phyloP scores from a whole-genome alignment of 768 basidiomycete species.

The Rhizopogon roseolus region DNA sequence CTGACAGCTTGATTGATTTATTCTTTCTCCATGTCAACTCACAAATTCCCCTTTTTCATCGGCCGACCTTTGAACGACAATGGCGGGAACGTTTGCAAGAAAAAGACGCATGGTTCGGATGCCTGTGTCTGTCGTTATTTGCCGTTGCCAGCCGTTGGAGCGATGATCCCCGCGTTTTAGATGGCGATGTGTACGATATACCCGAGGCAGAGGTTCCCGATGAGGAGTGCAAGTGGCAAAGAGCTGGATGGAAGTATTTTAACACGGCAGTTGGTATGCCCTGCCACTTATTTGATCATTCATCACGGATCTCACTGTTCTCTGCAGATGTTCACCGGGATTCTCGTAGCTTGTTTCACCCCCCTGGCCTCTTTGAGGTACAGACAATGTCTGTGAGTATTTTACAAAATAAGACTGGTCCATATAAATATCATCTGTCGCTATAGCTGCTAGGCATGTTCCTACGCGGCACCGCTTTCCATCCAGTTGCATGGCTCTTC shows the following conservation, averaged over 20 bases:
- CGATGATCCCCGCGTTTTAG: slow-evolving; percentile 54
- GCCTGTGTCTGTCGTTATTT: slow-evolving; percentile 58
- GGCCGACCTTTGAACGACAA: slow-evolving; percentile 61
- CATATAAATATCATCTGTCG: slow-evolving; percentile 7
- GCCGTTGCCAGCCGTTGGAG: slow-evolving; percentile 68
- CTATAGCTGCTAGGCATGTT: slow-evolving; percentile 51
- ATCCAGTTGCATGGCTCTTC: slow-evolving; percentile 50
- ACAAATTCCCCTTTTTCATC: slow-evolving; percentile 65
- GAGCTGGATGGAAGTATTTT: slow-evolving; percentile 60
- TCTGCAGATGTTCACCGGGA: slow-evolving; percentile 44
- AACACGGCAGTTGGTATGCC: slow-evolving; percentile 46
- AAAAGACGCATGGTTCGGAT: slow-evolving; percentile 54
- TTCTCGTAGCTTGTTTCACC: slow-evolving; percentile 48
- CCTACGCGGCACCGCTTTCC: slow-evolving; percentile 42
- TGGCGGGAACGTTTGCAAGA: slow-evolving; percentile 51
- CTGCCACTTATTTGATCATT: not conserved
- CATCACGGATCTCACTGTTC: slow-evolving; percentile 6
- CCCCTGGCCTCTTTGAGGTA: slow-evolving; percentile 58
- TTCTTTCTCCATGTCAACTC: slow-evolving; percentile 64
- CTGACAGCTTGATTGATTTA: slow-evolving; percentile 51
- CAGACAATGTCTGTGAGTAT: slow-evolving; percentile 48
- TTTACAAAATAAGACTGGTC: not conserved
- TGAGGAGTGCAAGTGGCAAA: slow-evolving; percentile 40
- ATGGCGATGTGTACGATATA: slow-evolving; percentile 21
- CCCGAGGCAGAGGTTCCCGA: slow-evolving; percentile 15